Evolutionary conservation across 495 filamentous ascomycete genomes (phyloP).

Genomic region (Hamigera avellanea): DNA sequence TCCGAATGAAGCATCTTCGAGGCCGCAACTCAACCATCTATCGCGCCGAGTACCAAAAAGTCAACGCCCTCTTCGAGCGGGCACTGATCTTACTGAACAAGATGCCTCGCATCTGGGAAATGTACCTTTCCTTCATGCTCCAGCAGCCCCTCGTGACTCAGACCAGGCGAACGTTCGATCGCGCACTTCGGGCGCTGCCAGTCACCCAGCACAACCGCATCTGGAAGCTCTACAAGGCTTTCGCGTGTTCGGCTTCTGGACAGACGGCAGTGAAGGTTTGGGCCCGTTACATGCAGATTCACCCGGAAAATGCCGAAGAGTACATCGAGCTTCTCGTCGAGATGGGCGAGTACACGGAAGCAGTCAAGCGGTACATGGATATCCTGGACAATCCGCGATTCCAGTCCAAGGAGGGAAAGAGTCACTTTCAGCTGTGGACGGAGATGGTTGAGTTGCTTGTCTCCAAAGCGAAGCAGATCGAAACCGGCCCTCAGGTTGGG

Average conservation of each 20-base stretch:
- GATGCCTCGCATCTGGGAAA: slow-evolving; percentile 98
- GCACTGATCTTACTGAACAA: slow-evolving; percentile 94
- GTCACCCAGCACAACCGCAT: slow-evolving; percentile 96
- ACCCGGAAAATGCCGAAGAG: slow-evolving; percentile 91
- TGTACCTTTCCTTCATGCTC: slow-evolving; percentile 87
- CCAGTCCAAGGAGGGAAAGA: slow-evolving; percentile 84
- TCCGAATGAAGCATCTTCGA: slow-evolving; percentile 70
- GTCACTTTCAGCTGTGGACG: slow-evolving; percentile 93
- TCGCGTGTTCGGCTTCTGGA: slow-evolving; percentile 87
- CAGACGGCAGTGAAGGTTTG: slow-evolving; percentile 88
- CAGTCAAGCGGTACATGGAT: slow-evolving; percentile 85
- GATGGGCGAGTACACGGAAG: slow-evolving; percentile 78
- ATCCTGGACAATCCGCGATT: slow-evolving; percentile 89
- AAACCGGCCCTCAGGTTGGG: slow-evolving; percentile 63
- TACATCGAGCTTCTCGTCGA: slow-evolving; percentile 82
- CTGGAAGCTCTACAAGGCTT: slow-evolving; percentile 85
- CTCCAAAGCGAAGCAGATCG: slow-evolving; percentile 73
- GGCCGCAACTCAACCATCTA: slow-evolving; percentile 77
- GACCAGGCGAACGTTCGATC: slow-evolving; percentile 85
- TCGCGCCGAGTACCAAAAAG: slow-evolving; percentile 74
- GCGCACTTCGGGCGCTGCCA: slow-evolving; percentile 86
- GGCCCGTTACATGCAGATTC: slow-evolving; percentile 95
- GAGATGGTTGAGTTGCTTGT: slow-evolving; percentile 98
- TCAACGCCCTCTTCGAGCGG: slow-evolving; percentile 91
- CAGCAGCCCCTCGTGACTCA: slow-evolving; percentile 86